phyloP scores from a whole-genome alignment of 2,329 filamentous ascomycete genomes.

The Phoma sp. region DNA sequence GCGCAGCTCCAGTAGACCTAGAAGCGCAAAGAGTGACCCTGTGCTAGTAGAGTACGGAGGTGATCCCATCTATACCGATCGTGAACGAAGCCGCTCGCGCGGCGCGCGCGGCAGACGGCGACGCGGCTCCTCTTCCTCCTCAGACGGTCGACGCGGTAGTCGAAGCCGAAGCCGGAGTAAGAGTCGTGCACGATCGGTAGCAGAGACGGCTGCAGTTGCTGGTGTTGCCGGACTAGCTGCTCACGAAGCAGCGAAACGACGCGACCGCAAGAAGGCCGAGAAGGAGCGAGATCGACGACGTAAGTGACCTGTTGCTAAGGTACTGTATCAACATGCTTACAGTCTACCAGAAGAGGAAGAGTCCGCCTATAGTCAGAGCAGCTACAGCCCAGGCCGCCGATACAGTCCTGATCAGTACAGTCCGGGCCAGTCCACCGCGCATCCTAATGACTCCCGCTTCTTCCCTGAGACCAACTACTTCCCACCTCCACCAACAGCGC shows the following conservation, averaged over 20 bases:
- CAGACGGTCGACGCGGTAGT: constrained; percentile 47
- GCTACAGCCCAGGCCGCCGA: constrained; percentile 34
- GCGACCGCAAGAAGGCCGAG: constrained; percentile 62
- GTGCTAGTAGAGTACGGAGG: constrained; percentile 69
- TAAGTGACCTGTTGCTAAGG: constrained; percentile 45
- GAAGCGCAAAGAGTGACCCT: constrained; percentile 54
- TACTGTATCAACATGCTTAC: constrained; percentile 25
- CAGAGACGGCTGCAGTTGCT: constrained; percentile 63
- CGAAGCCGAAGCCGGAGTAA: constrained; percentile 53
- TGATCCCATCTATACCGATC: constrained; percentile 64
- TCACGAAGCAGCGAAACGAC: constrained; percentile 62
- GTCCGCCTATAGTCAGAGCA: constrained; percentile 42
- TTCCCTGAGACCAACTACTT: constrained; percentile 57
- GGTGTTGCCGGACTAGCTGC: constrained; percentile 63
- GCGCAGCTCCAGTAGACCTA: constrained; percentile 44
- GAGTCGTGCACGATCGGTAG: constrained; percentile 58
- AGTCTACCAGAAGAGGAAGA: constrained; percentile 41
- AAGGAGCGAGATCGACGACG: constrained; percentile 58
- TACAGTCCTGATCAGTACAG: constrained; percentile 30
- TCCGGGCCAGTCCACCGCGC: constrained; percentile 43
- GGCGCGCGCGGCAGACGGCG: constrained; percentile 48
- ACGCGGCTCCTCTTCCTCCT: constrained; percentile 50
- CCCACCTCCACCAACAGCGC: constrained; percentile 53
- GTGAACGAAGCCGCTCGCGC: constrained; percentile 35
- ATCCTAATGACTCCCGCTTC: constrained; percentile 41